phyloP scores from a whole-genome alignment of 441 rosid species.

The Flueggea neowawraea region DNA sequence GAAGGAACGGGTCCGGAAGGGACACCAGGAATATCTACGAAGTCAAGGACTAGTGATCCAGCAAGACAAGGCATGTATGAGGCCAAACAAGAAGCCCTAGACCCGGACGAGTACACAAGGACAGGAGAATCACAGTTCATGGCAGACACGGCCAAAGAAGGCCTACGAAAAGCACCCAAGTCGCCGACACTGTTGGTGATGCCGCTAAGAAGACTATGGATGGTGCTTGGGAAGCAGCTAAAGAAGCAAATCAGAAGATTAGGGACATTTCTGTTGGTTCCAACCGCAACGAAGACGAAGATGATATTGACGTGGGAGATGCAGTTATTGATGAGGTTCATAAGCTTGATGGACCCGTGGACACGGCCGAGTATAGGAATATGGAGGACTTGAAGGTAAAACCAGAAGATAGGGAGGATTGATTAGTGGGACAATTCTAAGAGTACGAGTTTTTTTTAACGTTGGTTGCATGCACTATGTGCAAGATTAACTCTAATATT shows the following conservation, averaged over 20 bases:
- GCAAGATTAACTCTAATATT: too few relatives aligned
- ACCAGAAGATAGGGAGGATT: too few relatives aligned
- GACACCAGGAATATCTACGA: conserved; percentile 1
- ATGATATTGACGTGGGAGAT: conserved; percentile 16
- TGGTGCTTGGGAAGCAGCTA: conserved; percentile 40
- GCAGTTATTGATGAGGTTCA: conserved; percentile 15
- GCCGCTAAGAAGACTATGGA: conserved; percentile 35
- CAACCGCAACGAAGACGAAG: not conserved
- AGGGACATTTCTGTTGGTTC: conserved; percentile 15
- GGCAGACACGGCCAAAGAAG: conserved; percentile 41
- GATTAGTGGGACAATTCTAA: too few relatives aligned
- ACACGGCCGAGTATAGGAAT: conserved; percentile 27
- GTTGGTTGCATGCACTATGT: too few relatives aligned
- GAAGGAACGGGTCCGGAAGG: not conserved
- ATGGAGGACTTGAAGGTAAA: not conserved
- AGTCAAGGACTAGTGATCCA: too few relatives aligned
- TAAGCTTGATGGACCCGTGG: conserved; percentile 24
- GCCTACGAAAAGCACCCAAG: conserved; percentile 31
- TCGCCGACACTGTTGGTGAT: conserved; percentile 35
- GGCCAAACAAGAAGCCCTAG: conserved; percentile 21
- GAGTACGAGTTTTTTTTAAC: too few relatives aligned
- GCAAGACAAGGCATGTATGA: conserved; percentile 4
- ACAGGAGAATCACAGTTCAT: conserved; percentile 9
- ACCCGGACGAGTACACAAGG: conserved; percentile 7
- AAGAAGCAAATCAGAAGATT: conserved; percentile 33